Conservation (phyloP, 305 asterid species). For the Fraxinus velutina region DNA sequence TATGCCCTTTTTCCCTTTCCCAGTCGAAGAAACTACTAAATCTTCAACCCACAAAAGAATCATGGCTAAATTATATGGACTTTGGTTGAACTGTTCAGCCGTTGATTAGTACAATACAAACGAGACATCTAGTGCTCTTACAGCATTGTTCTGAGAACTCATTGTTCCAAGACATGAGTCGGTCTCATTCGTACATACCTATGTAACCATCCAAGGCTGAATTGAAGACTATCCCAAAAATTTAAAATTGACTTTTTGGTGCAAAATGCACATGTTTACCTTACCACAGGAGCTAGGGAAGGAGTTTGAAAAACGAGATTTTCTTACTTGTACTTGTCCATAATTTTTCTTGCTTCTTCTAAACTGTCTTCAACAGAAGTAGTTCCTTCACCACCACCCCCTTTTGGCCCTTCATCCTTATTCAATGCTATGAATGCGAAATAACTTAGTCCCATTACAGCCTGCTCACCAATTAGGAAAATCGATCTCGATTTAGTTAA, state of each 20-base stretch:
- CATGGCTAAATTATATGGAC: too few species aligned
- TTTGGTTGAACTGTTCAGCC: too few species aligned
- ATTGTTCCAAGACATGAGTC: too few species aligned
- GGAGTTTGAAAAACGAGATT: not conserved
- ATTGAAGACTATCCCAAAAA: not conserved
- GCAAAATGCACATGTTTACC: not conserved
- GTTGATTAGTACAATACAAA: too few species aligned
- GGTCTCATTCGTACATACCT: too few species aligned
- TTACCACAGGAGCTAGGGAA: not conserved
- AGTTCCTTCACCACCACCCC: conserved; percentile 34
- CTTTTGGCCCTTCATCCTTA: conserved; percentile 79
- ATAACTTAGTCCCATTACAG: conserved; percentile 86
- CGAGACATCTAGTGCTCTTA: too few species aligned
- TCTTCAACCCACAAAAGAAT: too few species aligned
- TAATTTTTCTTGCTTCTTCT: conserved; percentile 88
- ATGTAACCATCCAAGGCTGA: not conserved
- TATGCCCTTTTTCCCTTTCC: too few species aligned
- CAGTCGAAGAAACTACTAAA: too few species aligned
- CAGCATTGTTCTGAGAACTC: too few species aligned
- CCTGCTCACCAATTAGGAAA: conserved; percentile 42
- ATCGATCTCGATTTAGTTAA: not conserved
- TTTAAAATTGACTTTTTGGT: not conserved
- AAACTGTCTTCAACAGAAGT: conserved; percentile 71
- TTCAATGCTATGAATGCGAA: conserved; percentile 74
- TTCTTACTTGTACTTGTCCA: conserved; percentile 81